These are phyloP conservation scores for Trichoderma semiorbis DNA, from an alignment of 2,329 filamentous ascomycete genomes.

Conservation along the genomic window DNA sequence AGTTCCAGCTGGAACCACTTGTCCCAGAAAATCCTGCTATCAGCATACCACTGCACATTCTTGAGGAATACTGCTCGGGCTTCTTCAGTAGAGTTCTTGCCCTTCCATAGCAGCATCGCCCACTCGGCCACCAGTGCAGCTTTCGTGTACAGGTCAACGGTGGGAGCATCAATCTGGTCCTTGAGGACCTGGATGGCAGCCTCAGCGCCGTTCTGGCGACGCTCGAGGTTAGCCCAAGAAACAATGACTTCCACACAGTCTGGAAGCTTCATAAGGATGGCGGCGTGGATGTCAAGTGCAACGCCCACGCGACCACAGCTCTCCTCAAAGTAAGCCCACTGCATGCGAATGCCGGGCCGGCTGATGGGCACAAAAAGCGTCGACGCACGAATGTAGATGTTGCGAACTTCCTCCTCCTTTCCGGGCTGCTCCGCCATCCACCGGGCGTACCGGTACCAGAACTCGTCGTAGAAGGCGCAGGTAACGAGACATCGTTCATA, in stretches of 20 bases:
- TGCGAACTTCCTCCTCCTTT: slow-evolving; percentile 86
- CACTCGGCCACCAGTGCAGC: slow-evolving; percentile 85
- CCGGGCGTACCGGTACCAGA: slow-evolving; percentile 94
- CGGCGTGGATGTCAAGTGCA: slow-evolving; percentile 78
- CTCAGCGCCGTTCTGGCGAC: slow-evolving; percentile 78
- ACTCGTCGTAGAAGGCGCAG: slow-evolving; percentile 92
- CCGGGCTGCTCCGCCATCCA: slow-evolving; percentile 83
- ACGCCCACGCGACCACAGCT: slow-evolving; percentile 71
- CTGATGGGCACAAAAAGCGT: slow-evolving; percentile 85
- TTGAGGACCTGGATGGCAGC: slow-evolving; percentile 82
- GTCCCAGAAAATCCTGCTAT: slow-evolving; percentile 86
- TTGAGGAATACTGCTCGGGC: slow-evolving; percentile 79
- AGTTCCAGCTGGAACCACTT: slow-evolving; percentile 88
- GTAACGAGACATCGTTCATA: slow-evolving; percentile 94
- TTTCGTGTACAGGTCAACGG: slow-evolving; percentile 74
- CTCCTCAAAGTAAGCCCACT: slow-evolving; percentile 95
- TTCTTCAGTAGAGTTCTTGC: slow-evolving; percentile 74
- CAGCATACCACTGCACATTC: slow-evolving; percentile 78
- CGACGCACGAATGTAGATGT: slow-evolving; percentile 85
- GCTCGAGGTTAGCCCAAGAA: slow-evolving; percentile 80
- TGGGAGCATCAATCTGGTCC: slow-evolving; percentile 69
- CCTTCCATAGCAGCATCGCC: slow-evolving; percentile 83
- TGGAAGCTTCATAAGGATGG: slow-evolving; percentile 72
- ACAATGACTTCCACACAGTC: slow-evolving; percentile 84
- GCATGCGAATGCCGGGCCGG: slow-evolving; percentile 75